phyloP scores from a whole-genome alignment of 257 asterid genomes.

The Ocimum tenuiflorum region DNA sequence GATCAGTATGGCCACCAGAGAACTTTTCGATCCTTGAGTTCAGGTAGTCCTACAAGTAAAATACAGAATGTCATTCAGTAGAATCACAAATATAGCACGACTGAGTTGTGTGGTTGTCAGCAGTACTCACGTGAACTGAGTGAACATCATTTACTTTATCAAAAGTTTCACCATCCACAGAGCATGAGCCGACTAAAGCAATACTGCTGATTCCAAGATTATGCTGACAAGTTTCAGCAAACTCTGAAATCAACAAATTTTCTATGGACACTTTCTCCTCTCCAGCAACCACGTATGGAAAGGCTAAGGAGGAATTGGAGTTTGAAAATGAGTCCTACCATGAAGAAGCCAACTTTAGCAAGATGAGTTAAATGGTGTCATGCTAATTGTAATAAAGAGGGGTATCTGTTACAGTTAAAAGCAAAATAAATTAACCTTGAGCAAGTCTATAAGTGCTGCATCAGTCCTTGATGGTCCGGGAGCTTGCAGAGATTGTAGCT shows the following conservation, averaged over 20 bases:
- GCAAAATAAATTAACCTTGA: constrained; percentile 51
- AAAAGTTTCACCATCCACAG: constrained; percentile 55
- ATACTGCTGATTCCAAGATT: constrained; percentile 38
- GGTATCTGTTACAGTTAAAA: constrained; percentile 8
- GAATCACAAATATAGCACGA: constrained; percentile 3
- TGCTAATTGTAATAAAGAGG: constrained; percentile 1
- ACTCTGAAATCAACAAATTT: constrained; percentile 64
- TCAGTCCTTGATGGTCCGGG: constrained; percentile 53
- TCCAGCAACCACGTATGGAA: constrained; percentile 66
- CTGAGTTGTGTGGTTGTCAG: not conserved
- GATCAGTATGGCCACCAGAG: constrained; percentile 46
- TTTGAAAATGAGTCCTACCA: constrained; percentile 60
- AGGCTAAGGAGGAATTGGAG: constrained; percentile 79
- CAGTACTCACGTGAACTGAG: constrained; percentile 59
- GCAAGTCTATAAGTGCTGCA: constrained; percentile 58
- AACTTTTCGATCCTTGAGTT: constrained; percentile 44
- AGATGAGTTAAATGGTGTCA: constrained; percentile 1
- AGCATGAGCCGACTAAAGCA: constrained; percentile 65
- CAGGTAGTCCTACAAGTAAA: constrained; percentile 56
- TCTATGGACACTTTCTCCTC: constrained; percentile 58
- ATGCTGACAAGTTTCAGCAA: constrained; percentile 59
- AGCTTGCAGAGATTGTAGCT: constrained; percentile 65
- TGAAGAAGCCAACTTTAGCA: constrained; percentile 21
- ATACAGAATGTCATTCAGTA: constrained; percentile 5
- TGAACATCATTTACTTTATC: constrained; percentile 48